phyloP scores from a whole-genome alignment of 1,284 basidiomycete species.

The Puccinia triticina region DNA sequence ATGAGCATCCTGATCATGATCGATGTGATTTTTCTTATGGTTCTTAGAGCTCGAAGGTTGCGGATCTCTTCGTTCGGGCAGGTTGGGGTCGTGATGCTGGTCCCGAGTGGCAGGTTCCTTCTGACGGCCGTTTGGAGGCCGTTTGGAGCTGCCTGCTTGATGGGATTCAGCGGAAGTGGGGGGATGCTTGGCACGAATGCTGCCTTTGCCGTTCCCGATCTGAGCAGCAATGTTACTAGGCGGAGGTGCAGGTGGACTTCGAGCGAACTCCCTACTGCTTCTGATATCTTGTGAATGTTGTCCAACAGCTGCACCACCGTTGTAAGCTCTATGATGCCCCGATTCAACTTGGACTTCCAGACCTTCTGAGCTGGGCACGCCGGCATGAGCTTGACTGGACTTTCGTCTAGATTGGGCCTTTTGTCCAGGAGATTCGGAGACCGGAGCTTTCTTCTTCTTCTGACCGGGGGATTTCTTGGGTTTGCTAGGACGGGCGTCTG shows the following conservation, averaged over 20 bases:
- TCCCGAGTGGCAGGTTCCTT: background rate
- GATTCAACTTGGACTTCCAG: constrained; percentile 14
- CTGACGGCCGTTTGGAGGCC: background rate
- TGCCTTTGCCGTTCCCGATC: constrained; percentile 41
- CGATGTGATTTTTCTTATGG: background rate
- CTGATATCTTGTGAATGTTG: constrained; percentile 18
- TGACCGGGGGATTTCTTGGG: constrained; percentile 37
- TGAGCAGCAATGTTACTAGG: constrained; percentile 26
- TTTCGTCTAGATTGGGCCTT: constrained; percentile 11
- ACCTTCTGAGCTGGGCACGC: background rate
- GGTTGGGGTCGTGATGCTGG: constrained; percentile 58
- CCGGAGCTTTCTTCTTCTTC: constrained; percentile 33
- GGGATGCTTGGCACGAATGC: constrained; percentile 38
- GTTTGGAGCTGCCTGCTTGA: background rate
- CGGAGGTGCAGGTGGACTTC: background rate
- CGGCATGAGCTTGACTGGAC: background rate
- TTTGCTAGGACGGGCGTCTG: constrained; percentile 31
- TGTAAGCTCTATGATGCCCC: background rate
- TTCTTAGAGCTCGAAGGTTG: constrained; percentile 65
- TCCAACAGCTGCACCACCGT: background rate
- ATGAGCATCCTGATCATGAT: constrained; percentile 64
- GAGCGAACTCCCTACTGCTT: constrained; percentile 26
- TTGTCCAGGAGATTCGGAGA: background rate
- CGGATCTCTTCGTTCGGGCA: constrained; percentile 63
- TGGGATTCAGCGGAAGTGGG: background rate